Evolutionary conservation across 164 flowering plant genomes (phyloP).

Genomic region (Tetrastigma voinierianum): DNA sequence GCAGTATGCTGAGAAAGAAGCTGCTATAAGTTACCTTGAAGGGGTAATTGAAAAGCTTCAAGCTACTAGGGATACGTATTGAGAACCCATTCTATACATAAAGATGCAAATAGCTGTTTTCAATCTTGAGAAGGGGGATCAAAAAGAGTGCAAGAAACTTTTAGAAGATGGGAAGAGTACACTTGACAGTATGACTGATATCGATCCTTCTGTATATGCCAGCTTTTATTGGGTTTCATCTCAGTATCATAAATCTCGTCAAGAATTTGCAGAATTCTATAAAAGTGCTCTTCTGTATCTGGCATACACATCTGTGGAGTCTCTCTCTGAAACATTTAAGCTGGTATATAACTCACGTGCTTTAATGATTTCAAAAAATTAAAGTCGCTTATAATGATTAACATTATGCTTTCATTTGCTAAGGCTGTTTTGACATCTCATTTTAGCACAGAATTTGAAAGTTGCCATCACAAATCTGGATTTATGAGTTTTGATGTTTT

Average conservation of each 20-base stretch:
- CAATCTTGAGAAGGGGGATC: conserved; percentile 76
- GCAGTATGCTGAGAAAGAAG: conserved; percentile 80
- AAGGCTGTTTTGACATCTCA: conserved; percentile 3
- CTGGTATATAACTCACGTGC: conserved; percentile 46
- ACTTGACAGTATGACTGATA: conserved; percentile 92
- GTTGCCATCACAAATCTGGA: background rate
- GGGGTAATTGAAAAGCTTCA: conserved; percentile 82
- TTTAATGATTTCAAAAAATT: background rate
- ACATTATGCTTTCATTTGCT: background rate
- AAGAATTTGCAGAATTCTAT: conserved; percentile 90
- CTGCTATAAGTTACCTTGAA: conserved; percentile 82
- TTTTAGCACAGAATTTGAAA: background rate
- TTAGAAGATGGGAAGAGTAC: conserved; percentile 87
- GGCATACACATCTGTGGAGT: conserved; percentile 92
- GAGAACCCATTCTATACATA: conserved; percentile 80
- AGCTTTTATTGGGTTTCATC: conserved; percentile 90
- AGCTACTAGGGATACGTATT: conserved; percentile 69
- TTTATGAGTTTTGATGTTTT: too few relatives aligned
- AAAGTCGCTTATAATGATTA: background rate
- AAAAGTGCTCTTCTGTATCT: conserved; percentile 85
- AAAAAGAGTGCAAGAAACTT: conserved; percentile 84
- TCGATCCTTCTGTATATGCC: conserved; percentile 96
- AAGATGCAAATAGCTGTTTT: conserved; percentile 86
- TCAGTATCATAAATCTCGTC: conserved; percentile 65
- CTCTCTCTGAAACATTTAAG: conserved; percentile 88